Base-by-base conservation (phyloP, 306 rosid genomes). In the Sicyos edulis region DNA sequence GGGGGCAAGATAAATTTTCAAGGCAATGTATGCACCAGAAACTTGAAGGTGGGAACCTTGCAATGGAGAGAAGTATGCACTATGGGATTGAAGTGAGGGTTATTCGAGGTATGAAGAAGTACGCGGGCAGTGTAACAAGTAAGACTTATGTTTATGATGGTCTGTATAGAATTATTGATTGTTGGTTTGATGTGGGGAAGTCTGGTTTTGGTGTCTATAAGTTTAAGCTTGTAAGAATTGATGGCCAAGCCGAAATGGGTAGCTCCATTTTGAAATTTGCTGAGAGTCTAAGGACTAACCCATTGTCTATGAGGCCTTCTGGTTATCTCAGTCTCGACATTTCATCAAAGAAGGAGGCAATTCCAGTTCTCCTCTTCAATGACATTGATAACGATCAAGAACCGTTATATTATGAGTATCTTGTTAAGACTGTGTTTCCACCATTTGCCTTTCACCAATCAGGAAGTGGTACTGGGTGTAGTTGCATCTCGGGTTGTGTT, bases 21-120 rank as follows among this genome's bases (percentile, higher is more conserved):
- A 86, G 61, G 73, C 99, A 93, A 73, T 87, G 89, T 72, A 79
- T 67, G 59, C 87, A 93, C 62, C 96, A 91, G 84, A 93, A 91
- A 85, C 76, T 93, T 54, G 97, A 93, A 77, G 92, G 95, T 21
- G 99, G 96, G 16, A 91, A 93, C 45, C 88, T 91, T 58, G 99
- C 97, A 0, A 71, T 93, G 88, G 99, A 93, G 81, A 85, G 97
- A 71, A 93, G 97, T 50, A 91, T 88, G 97, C 86, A 83, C 58
- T 91, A 93, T 75, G 97, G 96, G 74, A 86, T 93, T 72, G 99
- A 93, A 61, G 97, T 93, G 59, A 85, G 99, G 75, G 99, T 93
- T 10, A 87, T 93, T 42, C 83, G 99, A 8, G 96, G 97, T 20
- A 74, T 86, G 29, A 88, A 32, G 37, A 32, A 85, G 44, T 80